Evolutionary conservation across 352 stramenopile species (phyloP), one percentile per base, ranked within the genome.

Genomic region (Globisporangium radiosum): DNA sequence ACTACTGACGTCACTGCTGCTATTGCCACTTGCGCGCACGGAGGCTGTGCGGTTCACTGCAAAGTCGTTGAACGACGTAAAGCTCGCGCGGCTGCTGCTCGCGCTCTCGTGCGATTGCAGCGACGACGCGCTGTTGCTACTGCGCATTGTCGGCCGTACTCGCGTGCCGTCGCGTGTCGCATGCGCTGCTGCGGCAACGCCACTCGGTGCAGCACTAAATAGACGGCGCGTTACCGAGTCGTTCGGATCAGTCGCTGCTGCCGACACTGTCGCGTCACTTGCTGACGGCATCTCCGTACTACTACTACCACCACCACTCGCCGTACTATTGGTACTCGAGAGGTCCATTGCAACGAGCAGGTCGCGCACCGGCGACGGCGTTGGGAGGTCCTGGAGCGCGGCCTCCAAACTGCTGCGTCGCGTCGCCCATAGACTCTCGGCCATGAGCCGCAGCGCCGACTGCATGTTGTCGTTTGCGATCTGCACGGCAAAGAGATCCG

Each of bases 401-500:
- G 60, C 68, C 51, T 90, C 78, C 39, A 94, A 89, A 0, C 57
- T 73, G 48, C 71, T 66, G 10, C 65, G 62, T 0, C 81, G 70
- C 14, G 78, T 76, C 56, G 81, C 80, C 54, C 72, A 69, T 47
- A 94, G 56, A 44, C 78, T 83, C 36, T 83, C 73, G 2, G 80
- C 72, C 36, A 92, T 91, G 51, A 90, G 76, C 36, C 75, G 71
- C 19, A 94, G 59, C 7, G 82, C 78, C 47, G 74, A 70, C 36
- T 86, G 75, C 78, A 94, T 90, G 47, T 85, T 89, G 62, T 87
- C 70, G 43, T 88, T 82, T 7, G 85, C 85, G 37, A 87, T 87
- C 48, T 89, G 75, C 17, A 82, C 76, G 9, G 77, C 75, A 50
- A 91, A 87, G 4, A 88, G 54, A 45, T 93, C 76, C 7, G 60